Evolutionary conservation across 257 asterid genomes (phyloP).

Genomic region (Cruciata laevipes): DNA sequence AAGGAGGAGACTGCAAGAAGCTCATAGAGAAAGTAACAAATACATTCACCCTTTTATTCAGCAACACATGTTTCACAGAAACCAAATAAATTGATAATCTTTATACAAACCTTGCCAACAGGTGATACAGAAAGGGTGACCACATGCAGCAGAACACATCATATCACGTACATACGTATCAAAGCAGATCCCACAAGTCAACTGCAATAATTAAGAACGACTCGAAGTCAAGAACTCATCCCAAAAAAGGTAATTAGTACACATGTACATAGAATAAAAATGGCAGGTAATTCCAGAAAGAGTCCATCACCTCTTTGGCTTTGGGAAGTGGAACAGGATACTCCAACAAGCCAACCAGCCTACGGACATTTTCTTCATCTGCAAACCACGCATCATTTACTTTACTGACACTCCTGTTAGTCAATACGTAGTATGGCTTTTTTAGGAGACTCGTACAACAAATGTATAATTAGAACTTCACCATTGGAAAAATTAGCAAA

Average conservation of each 20-base stretch:
- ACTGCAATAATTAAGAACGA: slow-evolving; percentile 35
- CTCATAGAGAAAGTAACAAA: neutral
- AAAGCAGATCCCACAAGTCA: slow-evolving; percentile 96
- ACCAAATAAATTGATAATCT: neutral
- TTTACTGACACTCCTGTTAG: slow-evolving; percentile 88
- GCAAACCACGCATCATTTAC: slow-evolving; percentile 98
- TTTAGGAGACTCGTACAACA: slow-evolving; percentile 4
- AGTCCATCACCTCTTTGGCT: slow-evolving; percentile 49
- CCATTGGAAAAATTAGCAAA: neutral
- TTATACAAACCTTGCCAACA: slow-evolving; percentile 76
- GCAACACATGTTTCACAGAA: slow-evolving; percentile 1
- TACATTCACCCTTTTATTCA: neutral
- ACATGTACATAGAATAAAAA: neutral
- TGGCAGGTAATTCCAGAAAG: neutral
- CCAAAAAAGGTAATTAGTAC: neutral
- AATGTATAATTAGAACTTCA: neutral
- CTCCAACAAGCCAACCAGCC: slow-evolving; percentile 78
- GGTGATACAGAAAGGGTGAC: slow-evolving; percentile 74
- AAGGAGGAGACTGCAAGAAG: neutral
- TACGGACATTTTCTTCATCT: slow-evolving; percentile 82
- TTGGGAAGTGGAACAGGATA: slow-evolving; percentile 28
- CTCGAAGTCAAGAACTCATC: neutral
- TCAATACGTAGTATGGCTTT: slow-evolving; percentile 25
- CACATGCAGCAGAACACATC: slow-evolving; percentile 72
- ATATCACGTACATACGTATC: slow-evolving; percentile 48